Evolutionary conservation across 345 rosid genomes (phyloP), one percentile per base, ranked within the genome.

Genomic region (Heritiera littoralis): DNA sequence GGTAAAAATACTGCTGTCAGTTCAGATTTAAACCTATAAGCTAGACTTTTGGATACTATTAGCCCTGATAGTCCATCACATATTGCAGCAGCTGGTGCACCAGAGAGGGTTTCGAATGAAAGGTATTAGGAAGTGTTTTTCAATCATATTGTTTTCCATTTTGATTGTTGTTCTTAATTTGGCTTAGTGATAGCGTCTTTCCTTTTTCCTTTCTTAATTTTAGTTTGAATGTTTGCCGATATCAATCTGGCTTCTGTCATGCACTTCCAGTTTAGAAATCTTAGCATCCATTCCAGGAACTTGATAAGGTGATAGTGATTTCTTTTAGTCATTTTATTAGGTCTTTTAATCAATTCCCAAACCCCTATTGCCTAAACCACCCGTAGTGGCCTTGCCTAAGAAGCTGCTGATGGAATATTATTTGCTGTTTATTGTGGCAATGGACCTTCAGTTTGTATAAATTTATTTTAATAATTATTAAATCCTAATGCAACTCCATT

Each of bases 11-110:
- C 82, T 75, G 72, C 88, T 77, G 87, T 78, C 65, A 86, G 86
- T 81, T 78, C 93, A 79, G 92, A 93, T 82, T 86, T 91, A 80
- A 93, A 84, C 84, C 88, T 95, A 84, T 93, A 91, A 74, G 91
- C 91, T 72, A 90, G 98, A 81, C 90, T 95, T 77, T 82, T 95
- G 83, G 97, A 93, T 78, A 86, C 84, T 84, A 85, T 64, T 76
- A 80, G 72, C 68, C 84, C 87, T 23, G 86, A 87, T 70, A 82
- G 66, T 55, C 52, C 79, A 74, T 85, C 89, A 56, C 88, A 85
- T 83, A 73, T 77, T 32, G 79, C 86, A 45, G 84, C 79, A 43
- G 76, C 66, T 15, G 84, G 77, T 48, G 32, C 81, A 63, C 77
- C 78, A 67, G 91, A 87, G 80, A 86, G 81, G 46, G 82, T 72